Percentiles rank a stretch among this genome's conserved stretches.
These are phyloP conservation scores for Annona cherimola DNA, from an alignment of 164 flowering plant species.

Conservation along the genomic window DNA sequence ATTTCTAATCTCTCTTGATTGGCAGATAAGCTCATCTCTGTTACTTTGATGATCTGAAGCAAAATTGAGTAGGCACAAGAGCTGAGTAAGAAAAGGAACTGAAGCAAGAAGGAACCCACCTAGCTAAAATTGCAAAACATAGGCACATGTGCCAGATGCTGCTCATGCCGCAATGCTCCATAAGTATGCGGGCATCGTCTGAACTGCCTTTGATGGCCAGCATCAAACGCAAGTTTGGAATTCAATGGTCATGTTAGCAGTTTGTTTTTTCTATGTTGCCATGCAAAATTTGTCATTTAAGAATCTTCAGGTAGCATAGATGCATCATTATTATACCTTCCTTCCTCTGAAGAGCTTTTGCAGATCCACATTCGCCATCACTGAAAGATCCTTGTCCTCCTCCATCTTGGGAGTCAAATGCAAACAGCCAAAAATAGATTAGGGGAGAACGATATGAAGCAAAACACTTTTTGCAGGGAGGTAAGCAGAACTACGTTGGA, in stretches of 20 bases:
- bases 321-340: constrained; percentile 43
- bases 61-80: not conserved
- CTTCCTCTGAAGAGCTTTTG: constrained; percentile 60
- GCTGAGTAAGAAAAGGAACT: no score
- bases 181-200: not conserved
- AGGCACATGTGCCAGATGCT: not conserved
- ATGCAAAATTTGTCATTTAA: not conserved
- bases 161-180: not conserved
- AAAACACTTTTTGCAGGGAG: not conserved
- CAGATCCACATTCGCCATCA: constrained; percentile 53
- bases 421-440: not conserved
- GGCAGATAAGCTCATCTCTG: constrained; percentile 75
- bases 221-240: not conserved
- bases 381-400: constrained; percentile 76
- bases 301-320: not conserved
- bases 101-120: not conserved
- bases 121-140: no score
- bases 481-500: not conserved
- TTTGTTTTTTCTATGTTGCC: not conserved
- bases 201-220: not conserved
- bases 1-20: constrained; percentile 80
- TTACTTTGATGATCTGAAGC: constrained; percentile 61
- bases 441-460: not conserved
- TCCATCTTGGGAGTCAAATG: constrained; percentile 38
- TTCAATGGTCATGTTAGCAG: not conserved